phyloP scores from a whole-genome alignment of 176 grass and related monocot genomes.

The Eragrostis nindensis region DNA sequence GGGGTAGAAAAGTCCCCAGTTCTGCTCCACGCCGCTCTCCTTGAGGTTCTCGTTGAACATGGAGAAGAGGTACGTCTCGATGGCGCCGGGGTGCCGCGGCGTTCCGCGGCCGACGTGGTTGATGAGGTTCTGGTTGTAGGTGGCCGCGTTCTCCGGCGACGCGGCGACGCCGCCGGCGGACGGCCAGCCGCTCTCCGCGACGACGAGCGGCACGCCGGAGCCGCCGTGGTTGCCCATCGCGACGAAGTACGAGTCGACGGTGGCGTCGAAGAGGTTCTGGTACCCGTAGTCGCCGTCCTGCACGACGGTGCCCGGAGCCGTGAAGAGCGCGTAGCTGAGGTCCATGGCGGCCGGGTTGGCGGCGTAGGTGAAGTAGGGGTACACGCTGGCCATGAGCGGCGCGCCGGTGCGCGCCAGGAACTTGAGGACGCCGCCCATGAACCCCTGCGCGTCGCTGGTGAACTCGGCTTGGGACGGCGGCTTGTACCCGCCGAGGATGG shows the following conservation, averaged over 20 bases:
- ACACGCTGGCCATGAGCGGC: conserved; percentile 52
- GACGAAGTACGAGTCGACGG: conserved; percentile 54
- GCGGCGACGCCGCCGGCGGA: conserved; percentile 39
- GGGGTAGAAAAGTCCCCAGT: conserved; percentile 69
- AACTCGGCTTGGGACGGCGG: conserved; percentile 60
- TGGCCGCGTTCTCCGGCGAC: conserved; percentile 41
- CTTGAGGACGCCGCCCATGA: conserved; percentile 45
- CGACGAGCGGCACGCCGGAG: conserved; percentile 42
- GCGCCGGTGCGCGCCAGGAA: conserved; percentile 45
- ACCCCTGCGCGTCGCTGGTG: conserved; percentile 9
- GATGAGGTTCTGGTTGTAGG: conserved; percentile 77
- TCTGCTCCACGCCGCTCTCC: conserved; percentile 17
- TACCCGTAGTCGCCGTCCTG: conserved; percentile 40
- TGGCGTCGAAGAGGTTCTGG: conserved; percentile 60
- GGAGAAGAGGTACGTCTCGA: conserved; percentile 62
- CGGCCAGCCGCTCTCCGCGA: conserved; percentile 73
- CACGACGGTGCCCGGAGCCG: conserved; percentile 4
- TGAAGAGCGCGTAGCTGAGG: conserved; percentile 65
- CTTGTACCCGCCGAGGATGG: conserved; percentile 37
- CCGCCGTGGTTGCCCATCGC: conserved; percentile 44
- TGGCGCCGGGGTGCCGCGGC: conserved; percentile 28
- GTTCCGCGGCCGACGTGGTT: conserved; percentile 56
- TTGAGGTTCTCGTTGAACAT: conserved; percentile 79
- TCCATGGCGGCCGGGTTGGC: neutral
- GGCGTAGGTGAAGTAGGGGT: conserved; percentile 56